These are phyloP conservation scores for Cercospora zeae-maydis DNA, from an alignment of 2,329 filamentous ascomycete species.

Conservation along the genomic window DNA sequence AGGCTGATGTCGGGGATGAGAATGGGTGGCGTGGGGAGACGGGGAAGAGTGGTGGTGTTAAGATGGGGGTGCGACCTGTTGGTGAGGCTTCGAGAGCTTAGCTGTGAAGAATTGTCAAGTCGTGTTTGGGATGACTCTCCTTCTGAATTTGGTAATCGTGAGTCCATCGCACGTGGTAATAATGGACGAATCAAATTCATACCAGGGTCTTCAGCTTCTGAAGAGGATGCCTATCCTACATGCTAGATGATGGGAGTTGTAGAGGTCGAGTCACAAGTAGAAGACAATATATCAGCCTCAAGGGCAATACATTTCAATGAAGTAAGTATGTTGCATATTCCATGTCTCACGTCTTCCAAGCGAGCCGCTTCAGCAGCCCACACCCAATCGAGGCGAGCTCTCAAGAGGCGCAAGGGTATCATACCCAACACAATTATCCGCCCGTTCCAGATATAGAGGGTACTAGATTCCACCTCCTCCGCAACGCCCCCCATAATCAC, in stretches of 20 bases:
- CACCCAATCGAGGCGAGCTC: background rate
- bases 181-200: background rate
- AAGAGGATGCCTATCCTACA: too few species aligned
- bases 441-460: conserved; percentile 8
- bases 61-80: conserved; percentile 14
- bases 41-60: conserved; percentile 13
- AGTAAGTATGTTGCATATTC: background rate
- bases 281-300: background rate
- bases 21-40: conserved; percentile 5
- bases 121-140: background rate
- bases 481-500: conserved; percentile 3
- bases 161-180: background rate
- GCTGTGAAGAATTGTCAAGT: background rate
- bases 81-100: conserved; percentile 12
- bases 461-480: conserved; percentile 16
- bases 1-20: conserved; percentile 8
- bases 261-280: background rate
- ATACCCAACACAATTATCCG: background rate
- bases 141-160: background rate
- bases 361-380: background rate
- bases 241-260: background rate
- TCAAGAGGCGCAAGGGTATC: background rate
- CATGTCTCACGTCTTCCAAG: background rate
- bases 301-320: background rate
- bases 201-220: background rate